These are phyloP conservation scores for Rhodamnia rubescens DNA, from an alignment of 345 rosid species.

Conservation along the genomic window DNA sequence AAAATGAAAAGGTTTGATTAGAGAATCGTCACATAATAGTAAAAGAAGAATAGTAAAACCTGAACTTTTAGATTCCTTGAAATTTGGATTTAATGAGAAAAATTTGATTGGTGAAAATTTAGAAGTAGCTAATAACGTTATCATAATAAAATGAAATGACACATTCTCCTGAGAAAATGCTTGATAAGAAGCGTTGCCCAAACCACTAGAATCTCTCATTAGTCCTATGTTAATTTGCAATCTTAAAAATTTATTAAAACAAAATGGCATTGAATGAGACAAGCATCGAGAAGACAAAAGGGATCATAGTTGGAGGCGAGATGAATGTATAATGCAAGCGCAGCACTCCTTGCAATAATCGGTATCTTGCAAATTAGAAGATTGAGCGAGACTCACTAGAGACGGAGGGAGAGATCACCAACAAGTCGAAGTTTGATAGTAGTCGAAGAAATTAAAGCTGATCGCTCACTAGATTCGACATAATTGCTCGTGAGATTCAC, in stretches of 20 bases:
- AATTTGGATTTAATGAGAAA: neutral
- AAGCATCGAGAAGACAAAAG: neutral
- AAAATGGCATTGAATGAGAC: neutral
- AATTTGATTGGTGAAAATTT: neutral
- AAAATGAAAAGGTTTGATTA: neutral
- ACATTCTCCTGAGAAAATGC: neutral
- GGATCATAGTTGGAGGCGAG: neutral
- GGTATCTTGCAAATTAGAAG: neutral
- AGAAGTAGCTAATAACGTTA: neutral
- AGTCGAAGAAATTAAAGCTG: neutral
- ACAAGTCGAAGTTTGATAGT: neutral
- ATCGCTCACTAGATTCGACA: neutral
- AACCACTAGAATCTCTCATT: neutral
- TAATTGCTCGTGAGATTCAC: accelerated
- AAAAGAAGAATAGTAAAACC: neutral
- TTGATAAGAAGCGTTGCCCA: neutral
- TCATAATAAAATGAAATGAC: neutral
- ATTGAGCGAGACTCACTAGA: neutral
- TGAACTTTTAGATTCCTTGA: neutral
- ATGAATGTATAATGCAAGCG: neutral
- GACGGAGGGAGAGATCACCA: neutral
- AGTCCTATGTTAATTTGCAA: neutral
- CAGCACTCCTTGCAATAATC: too few relatives aligned
- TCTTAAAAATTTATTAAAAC: neutral
- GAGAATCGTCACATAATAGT: neutral